Evolutionary conservation across 768 basidiomycete genomes (phyloP).

Genomic region (Kwoniella sp.): DNA sequence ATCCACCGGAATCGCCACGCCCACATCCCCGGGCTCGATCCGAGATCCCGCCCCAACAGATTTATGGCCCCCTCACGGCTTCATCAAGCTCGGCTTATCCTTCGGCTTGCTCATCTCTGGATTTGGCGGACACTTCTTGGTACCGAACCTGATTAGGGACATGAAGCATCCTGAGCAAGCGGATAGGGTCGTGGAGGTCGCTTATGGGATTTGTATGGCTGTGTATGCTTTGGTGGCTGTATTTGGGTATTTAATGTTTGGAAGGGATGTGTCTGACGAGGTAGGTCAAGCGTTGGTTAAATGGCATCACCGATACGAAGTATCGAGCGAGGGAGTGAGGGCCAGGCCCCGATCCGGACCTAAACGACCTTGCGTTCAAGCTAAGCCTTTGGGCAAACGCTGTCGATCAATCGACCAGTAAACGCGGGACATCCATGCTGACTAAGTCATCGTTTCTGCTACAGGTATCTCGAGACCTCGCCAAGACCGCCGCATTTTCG

Average conservation of each 20-base stretch:
- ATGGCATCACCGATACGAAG: no score
- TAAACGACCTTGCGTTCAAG: no score
- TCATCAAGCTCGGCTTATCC: conserved; percentile 41
- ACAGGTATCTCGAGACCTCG: conserved; percentile 53
- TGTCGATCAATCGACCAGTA: no score
- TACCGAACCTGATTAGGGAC: conserved; percentile 49
- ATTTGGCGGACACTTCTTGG: conserved; percentile 52
- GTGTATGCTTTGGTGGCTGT: conserved; percentile 44
- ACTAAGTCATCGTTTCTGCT: no score
- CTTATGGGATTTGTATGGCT: conserved; percentile 48
- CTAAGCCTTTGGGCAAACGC: no score
- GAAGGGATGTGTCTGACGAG: conserved; percentile 50
- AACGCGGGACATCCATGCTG: no score
- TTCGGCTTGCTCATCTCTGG: conserved; percentile 48
- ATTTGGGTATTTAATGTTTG: conserved; percentile 54
- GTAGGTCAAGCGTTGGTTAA: conserved; percentile 29
- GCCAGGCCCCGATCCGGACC: no score
- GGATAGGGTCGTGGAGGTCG: conserved; percentile 40
- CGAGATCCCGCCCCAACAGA: conserved; percentile 47
- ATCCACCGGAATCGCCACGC: conserved; percentile 47
- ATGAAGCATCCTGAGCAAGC: conserved; percentile 51
- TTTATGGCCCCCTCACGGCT: conserved; percentile 46
- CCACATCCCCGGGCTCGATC: conserved; percentile 43
- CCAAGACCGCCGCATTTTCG: conserved; percentile 47
- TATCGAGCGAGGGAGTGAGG: no score